A percentile compares a stretch with the other conserved stretches of the same genome.
These are phyloP conservation scores for Zychaea mexicana DNA, from an alignment of 371 early-diverging fungal species.

Conservation along the genomic window DNA sequence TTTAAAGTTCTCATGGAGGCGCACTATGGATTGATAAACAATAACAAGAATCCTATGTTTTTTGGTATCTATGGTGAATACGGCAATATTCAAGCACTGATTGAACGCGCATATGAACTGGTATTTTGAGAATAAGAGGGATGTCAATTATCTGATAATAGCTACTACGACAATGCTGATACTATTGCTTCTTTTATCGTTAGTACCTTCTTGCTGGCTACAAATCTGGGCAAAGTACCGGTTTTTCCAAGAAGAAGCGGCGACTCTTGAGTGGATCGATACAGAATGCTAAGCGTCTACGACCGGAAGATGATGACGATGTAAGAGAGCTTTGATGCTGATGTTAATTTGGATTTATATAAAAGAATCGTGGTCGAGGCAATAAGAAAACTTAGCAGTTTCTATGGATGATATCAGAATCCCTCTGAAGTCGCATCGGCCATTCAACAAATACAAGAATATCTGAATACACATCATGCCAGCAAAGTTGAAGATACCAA, in stretches of 20 bases:
- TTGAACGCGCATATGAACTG: constrained; percentile 5
- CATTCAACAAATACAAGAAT: too few species aligned
- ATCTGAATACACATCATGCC: too few species aligned
- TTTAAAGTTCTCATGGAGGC: constrained; percentile 12
- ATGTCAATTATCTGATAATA: background rate
- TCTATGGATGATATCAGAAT: too few species aligned
- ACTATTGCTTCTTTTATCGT: background rate
- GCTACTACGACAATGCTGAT: too few species aligned
- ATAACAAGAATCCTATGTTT: constrained; percentile 5
- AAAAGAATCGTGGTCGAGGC: too few species aligned
- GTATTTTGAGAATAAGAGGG: background rate
- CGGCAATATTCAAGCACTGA: constrained; percentile 1
- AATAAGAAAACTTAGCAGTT: too few species aligned
- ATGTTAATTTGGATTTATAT: background rate
- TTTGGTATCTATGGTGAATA: constrained; percentile 1
- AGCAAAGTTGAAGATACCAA: too few species aligned
- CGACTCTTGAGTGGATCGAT: background rate
- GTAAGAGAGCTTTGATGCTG: too few species aligned
- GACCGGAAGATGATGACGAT: background rate
- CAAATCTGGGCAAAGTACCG: background rate
- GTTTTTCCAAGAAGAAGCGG: background rate
- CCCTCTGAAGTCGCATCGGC: too few species aligned
- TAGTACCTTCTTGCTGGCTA: constrained; percentile 5
- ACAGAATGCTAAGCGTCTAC: background rate
- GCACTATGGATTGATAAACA: constrained; percentile 4